These are phyloP conservation scores for Articulospora tetracladia DNA, from an alignment of 495 filamentous ascomycete genomes.

Conservation along the genomic window DNA sequence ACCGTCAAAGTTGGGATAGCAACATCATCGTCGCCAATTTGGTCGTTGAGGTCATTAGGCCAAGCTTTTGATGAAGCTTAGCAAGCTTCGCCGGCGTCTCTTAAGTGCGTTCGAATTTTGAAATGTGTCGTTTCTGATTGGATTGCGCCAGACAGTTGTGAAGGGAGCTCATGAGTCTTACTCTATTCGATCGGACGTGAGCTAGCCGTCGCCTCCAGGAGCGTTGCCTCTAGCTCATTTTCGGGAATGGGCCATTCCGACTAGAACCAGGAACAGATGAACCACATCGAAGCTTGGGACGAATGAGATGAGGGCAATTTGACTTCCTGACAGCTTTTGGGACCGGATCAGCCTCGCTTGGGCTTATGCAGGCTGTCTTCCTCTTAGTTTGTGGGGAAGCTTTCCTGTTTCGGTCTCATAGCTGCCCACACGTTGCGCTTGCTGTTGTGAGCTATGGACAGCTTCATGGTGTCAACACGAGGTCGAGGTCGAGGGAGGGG, in stretches of 20 bases:
- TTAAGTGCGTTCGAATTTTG: neutral
- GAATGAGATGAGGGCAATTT: conserved; percentile 4
- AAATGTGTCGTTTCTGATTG: neutral
- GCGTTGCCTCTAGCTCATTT: neutral
- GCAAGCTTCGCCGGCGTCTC: neutral
- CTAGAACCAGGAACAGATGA: neutral
- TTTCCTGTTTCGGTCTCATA: neutral
- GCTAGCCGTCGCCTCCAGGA: neutral
- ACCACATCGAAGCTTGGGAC: neutral
- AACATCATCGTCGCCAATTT: neutral
- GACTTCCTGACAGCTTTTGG: neutral
- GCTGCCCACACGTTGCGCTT: neutral
- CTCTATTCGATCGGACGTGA: neutral
- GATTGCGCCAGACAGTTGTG: neutral
- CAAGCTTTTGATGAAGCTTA: neutral
- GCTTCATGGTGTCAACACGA: neutral
- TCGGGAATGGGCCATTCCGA: neutral
- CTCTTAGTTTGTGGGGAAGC: too few relatives aligned
- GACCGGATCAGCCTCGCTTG: neutral
- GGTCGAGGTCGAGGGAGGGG: too few relatives aligned
- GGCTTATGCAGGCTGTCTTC: neutral
- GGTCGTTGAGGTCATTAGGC: neutral
- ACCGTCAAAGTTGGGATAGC: too few relatives aligned
- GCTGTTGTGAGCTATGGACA: neutral
- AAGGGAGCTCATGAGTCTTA: too few relatives aligned